Conservation (phyloP, 2,329 filamentous ascomycete species). For the Colletotrichum phormii region DNA sequence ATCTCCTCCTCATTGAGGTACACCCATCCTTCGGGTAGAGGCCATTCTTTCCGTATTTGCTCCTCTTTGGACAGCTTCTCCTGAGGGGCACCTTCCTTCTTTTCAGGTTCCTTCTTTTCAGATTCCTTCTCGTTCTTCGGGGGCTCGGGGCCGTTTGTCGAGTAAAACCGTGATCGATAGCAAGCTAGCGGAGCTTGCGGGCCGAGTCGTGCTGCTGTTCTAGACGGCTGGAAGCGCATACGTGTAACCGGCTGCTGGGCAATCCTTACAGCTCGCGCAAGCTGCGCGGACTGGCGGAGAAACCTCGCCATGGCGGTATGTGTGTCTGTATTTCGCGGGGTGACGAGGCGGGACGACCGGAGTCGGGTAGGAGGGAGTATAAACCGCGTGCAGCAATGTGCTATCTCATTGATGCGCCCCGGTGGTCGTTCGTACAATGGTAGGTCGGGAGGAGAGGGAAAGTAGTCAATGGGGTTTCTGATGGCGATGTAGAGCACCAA, state of each 20-base stretch:
- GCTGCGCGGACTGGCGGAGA: constrained; percentile 73
- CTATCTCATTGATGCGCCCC: constrained; percentile 33
- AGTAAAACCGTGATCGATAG: constrained; percentile 48
- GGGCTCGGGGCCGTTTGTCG: constrained; percentile 51
- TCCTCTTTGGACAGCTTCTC: constrained; percentile 35
- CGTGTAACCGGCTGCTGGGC: constrained; percentile 64
- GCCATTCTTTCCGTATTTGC: constrained; percentile 43
- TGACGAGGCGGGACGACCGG: constrained; percentile 36
- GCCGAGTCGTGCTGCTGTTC: constrained; percentile 47
- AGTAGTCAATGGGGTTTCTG: not conserved
- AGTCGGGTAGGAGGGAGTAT: constrained; percentile 25
- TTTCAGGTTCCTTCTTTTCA: constrained; percentile 41
- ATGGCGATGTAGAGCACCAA: constrained; percentile 7
- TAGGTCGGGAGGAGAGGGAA: not conserved
- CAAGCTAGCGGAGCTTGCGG: constrained; percentile 47
- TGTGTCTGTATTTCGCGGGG: constrained; percentile 14
- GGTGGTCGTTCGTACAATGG: not conserved
- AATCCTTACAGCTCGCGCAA: constrained; percentile 71
- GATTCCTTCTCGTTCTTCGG: constrained; percentile 47
- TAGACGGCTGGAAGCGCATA: constrained; percentile 53
- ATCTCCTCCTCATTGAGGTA: constrained; percentile 58
- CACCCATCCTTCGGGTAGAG: constrained; percentile 60
- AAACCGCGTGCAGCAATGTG: constrained; percentile 28
- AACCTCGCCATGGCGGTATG: constrained; percentile 69
- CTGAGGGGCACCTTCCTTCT: constrained; percentile 38